These are phyloP conservation scores for Sphenostylis stenocarpa DNA, from an alignment of 306 rosid species.

Conservation along the genomic window DNA sequence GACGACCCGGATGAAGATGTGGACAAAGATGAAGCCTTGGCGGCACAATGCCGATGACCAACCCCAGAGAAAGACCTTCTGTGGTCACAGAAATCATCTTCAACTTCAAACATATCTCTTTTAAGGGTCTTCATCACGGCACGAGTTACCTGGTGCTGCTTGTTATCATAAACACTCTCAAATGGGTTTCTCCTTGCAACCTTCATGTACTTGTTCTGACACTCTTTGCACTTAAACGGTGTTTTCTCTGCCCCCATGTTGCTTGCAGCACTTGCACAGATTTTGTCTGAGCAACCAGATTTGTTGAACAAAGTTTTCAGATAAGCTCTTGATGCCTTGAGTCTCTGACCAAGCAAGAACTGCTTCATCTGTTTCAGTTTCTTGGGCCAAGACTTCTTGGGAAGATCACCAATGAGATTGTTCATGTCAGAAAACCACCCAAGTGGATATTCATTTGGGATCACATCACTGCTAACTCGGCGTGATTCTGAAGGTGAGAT, in stretches of 20 bases:
- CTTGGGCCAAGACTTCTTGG: conserved; percentile 65
- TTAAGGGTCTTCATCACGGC: conserved; percentile 47
- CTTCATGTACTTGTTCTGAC: conserved; percentile 43
- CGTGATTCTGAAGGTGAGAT: conserved; percentile 67
- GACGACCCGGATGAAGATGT: conserved; percentile 71
- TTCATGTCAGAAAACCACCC: conserved; percentile 50
- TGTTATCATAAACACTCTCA: conserved; percentile 46
- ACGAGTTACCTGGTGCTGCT: conserved; percentile 36
- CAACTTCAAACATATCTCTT: conserved; percentile 48
- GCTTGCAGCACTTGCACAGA: conserved; percentile 47
- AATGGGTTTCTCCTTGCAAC: conserved; percentile 49
- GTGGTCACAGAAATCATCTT: conserved; percentile 45
- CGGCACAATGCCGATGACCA: conserved; percentile 53
- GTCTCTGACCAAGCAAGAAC: conserved; percentile 52
- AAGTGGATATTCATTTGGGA: conserved; percentile 56
- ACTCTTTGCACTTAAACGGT: conserved; percentile 32
- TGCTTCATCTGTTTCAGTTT: conserved; percentile 72
- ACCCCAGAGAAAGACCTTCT: conserved; percentile 87
- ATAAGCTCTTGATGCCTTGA: conserved; percentile 71
- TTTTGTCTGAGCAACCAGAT: conserved; percentile 59
- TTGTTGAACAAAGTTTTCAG: conserved; percentile 69
- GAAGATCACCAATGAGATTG: conserved; percentile 34
- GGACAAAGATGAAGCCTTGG: conserved; percentile 52
- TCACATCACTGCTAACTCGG: conserved; percentile 66
- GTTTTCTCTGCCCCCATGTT: conserved; percentile 35